phyloP scores from a whole-genome alignment of 2,329 filamentous ascomycete genomes.

The Penicillium sp. region DNA sequence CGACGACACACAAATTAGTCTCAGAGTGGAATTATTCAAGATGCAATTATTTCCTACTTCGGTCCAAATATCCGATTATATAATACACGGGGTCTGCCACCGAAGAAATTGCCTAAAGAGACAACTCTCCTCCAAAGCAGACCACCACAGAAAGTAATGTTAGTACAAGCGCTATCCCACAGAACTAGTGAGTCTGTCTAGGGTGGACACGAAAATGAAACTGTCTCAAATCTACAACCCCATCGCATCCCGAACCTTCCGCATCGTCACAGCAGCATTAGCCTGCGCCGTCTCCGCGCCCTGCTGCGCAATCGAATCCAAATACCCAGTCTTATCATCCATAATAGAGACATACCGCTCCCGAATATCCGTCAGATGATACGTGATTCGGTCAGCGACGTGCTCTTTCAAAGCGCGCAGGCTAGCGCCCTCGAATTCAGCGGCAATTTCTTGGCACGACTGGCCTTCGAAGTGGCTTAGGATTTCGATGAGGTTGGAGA shows the following conservation, averaged over 20 bases:
- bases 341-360: conserved; percentile 44
- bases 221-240: conserved; percentile 34
- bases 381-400: conserved; percentile 58
- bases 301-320: conserved; percentile 41
- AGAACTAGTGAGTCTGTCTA: not conserved
- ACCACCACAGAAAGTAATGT: not conserved
- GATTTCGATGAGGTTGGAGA: conserved; percentile 85
- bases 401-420: conserved; percentile 68
- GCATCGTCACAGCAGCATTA: conserved; percentile 43
- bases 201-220: not conserved
- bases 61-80: not conserved
- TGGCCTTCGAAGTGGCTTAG: conserved; percentile 69
- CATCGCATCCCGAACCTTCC: conserved; percentile 38
- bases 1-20: not conserved
- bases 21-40: not conserved
- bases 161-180: not conserved
- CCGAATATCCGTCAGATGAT: conserved; percentile 41
- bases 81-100: not conserved
- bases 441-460: conserved; percentile 54
- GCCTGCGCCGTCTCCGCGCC: conserved; percentile 40
- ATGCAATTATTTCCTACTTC: not conserved
- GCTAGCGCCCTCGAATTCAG: conserved; percentile 51
- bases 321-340: conserved; percentile 33
- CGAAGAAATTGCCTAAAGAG: not conserved
- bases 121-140: not conserved